These are phyloP conservation scores for Ceratocystis destructans DNA, from an alignment of 2,329 filamentous ascomycete species.

Conservation along the genomic window DNA sequence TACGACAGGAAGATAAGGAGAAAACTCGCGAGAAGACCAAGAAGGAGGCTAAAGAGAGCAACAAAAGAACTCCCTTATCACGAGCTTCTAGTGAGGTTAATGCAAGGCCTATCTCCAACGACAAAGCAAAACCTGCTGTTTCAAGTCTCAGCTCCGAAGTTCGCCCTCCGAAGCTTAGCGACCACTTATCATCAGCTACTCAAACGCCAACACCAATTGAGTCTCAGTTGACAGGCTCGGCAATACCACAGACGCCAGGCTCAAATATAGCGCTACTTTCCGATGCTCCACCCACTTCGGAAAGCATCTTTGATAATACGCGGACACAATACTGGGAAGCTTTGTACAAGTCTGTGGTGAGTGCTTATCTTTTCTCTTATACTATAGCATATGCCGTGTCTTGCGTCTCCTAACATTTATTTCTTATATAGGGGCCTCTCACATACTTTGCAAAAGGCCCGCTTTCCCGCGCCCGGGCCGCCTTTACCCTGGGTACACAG, in stretches of 20 bases:
- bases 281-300: constrained; percentile 27
- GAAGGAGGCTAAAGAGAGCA: constrained; percentile 6
- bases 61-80: constrained; percentile 11
- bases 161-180: not conserved
- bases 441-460: constrained; percentile 78
- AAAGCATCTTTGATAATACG: constrained; percentile 44
- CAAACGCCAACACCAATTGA: not conserved
- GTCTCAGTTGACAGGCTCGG: not conserved
- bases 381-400: not conserved
- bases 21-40: constrained; percentile 15
- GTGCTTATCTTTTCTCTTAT: constrained; percentile 19
- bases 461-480: constrained; percentile 57
- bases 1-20: constrained; percentile 22
- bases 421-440: constrained; percentile 46
- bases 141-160: not conserved
- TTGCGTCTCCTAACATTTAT: constrained; percentile 21
- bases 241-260: not conserved
- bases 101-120: not conserved
- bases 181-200: not conserved
- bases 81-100: not conserved
- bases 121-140: not conserved
- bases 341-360: constrained; percentile 49
- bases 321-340: constrained; percentile 45
- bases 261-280: constrained; percentile 9
- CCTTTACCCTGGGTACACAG: constrained; percentile 51